Evolutionary conservation across 2,329 filamentous ascomycete species (phyloP).

Genomic region (Fusarium equiseti): DNA sequence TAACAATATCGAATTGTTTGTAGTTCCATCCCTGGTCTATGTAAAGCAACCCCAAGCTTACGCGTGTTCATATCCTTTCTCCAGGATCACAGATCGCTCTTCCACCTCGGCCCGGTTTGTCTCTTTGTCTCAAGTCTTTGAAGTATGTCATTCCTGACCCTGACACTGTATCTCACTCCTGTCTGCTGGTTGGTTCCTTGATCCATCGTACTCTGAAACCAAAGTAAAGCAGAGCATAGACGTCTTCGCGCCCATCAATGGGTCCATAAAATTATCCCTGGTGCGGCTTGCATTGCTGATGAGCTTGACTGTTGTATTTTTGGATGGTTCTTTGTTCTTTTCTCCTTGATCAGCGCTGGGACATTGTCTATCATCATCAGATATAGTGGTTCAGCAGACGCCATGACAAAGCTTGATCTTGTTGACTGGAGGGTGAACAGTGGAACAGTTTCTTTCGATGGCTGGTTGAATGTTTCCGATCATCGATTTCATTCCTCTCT

Average conservation of each 20-base stretch:
- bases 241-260: conserved; percentile 34
- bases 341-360: conserved; percentile 30
- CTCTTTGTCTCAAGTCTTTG: conserved; percentile 26
- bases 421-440: conserved; percentile 12
- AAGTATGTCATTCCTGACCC: conserved; percentile 27
- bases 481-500: conserved; percentile 26
- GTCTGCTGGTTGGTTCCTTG: conserved; percentile 35
- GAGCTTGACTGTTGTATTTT: conserved; percentile 33
- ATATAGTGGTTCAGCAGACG: conserved; percentile 22
- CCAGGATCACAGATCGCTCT: conserved; percentile 21
- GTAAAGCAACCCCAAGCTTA: conserved; percentile 23
- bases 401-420: conserved; percentile 15
- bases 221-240: conserved; percentile 34
- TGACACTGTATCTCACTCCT: conserved; percentile 39
- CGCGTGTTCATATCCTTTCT: conserved; percentile 30
- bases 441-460: conserved; percentile 15
- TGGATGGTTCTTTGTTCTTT: conserved; percentile 11
- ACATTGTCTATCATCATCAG: conserved; percentile 37
- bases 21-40: conserved; percentile 1
- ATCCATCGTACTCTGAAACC: conserved; percentile 37
- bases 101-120: conserved; percentile 28
- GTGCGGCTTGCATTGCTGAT: conserved; percentile 14
- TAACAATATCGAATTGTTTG: neutral
- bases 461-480: conserved; percentile 28
- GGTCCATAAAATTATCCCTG: conserved; percentile 23